Conservation (phyloP, 78 protist species). For the Protostelium mycophagum region DNA sequence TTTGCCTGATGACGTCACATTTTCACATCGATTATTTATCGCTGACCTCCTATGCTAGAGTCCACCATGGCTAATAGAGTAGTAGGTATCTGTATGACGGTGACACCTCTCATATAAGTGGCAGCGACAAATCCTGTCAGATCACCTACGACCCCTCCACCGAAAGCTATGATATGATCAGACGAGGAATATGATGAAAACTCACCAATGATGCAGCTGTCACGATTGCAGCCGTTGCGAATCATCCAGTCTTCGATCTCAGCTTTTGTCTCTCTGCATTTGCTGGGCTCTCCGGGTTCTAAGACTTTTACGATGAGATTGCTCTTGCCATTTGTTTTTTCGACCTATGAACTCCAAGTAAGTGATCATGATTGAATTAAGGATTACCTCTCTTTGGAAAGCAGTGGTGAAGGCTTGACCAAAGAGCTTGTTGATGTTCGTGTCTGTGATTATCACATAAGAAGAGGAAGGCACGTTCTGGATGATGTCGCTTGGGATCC, state of each 20-base stretch:
- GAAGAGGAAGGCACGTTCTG: conserved; percentile 6
- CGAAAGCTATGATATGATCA: conserved; percentile 39
- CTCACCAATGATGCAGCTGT: conserved; percentile 30
- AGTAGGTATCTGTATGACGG: conserved; percentile 71
- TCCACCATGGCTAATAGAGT: conserved; percentile 81
- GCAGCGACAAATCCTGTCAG: conserved; percentile 74
- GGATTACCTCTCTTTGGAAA: background rate
- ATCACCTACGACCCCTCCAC: conserved; percentile 87
- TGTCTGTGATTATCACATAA: conserved; percentile 26
- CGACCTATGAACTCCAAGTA: background rate
- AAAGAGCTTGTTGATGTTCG: background rate
- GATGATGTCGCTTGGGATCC: conserved; percentile 11
- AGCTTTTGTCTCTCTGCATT: conserved; percentile 37
- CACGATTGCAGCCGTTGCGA: conserved; percentile 26
- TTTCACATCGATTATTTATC: background rate
- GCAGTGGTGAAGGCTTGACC: background rate
- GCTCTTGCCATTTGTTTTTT: background rate
- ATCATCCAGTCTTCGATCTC: conserved; percentile 69
- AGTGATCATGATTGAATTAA: background rate
- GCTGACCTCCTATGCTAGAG: conserved; percentile 71
- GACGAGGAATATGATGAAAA: background rate
- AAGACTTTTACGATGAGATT: conserved; percentile 17
- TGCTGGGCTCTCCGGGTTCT: conserved; percentile 47
- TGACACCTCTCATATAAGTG: conserved; percentile 75
- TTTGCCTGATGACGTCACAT: background rate